Evolutionary conservation across 2,329 filamentous ascomycete species (phyloP), one percentile per base, ranked within the genome.

Genomic region (Clarireedia paspali): DNA sequence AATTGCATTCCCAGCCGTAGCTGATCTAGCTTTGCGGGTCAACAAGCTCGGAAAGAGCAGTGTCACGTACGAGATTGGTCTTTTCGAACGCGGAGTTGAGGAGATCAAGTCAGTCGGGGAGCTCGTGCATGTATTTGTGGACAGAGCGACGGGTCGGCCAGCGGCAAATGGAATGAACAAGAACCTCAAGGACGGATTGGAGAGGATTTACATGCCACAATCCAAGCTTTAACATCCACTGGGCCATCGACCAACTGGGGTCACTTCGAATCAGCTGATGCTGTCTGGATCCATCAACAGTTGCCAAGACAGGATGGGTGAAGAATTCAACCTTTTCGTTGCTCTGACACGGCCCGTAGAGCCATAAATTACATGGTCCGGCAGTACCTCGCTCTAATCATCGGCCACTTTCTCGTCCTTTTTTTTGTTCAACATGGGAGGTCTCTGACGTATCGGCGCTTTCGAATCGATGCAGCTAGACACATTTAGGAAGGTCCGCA

Each of bases 61-160:
- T 66, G 91, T 95, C 7, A 88, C 84, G 12, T 97, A 96, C 67
- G 92, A 97, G 68, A 82, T 95, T 57, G 94, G 84, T 0, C 78
- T 97, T 1, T 97, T 96, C 66, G 85, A 89, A 68, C 78, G 81
- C 58, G 89, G 86, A 0, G 74, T 84, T 2, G 83, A 89, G 1
- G 75, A 80, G 20, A 89, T 94, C 9, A 89, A 87, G 68, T 89
- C 90, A 10, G 90, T 96, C 0, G 91, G 91, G 1, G 87, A 88
- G 64, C 91, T 94, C 67, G 80, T 90, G 14, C 91, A 96, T 69
- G 89, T 96, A 10, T 95, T 92, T 73, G 88, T 95, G n/a, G 83
- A 91, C 57, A 79, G 88, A 51, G 77, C 78, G 39, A 87, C 81
- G 15, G 83, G 85, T 62, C 80, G 84, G 58, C 88, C 89, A n/a